Evolutionary conservation across 768 basidiomycete genomes (phyloP), one percentile per base, ranked within the genome.

Genomic region (Paxillus involutus): DNA sequence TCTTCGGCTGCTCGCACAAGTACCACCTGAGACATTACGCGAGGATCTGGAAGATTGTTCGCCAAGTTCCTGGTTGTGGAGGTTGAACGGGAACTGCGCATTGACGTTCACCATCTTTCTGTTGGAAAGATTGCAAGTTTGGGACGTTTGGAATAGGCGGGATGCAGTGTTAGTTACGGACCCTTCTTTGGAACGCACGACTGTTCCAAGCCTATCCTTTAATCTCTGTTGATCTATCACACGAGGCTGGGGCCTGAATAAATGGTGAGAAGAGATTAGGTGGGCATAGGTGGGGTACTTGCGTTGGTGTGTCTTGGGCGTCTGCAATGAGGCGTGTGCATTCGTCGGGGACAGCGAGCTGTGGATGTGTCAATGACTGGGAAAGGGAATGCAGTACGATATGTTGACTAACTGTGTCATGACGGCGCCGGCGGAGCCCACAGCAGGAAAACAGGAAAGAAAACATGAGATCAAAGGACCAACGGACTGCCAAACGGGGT

Each of bases 31-130:
- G 36, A 70, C 60, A 54, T 72, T 71, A 43, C 71, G 71, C 26
- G 67, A 65, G 49, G 68, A 66, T 2, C 59, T 66, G 36, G 59
- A 58, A 3, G 70, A 66, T 29, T 63, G 59, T 3, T 69, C 67
- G 16, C 53, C 63, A 29, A 65, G 53, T 9, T 46, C 50, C 30
- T 72, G 70, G 63, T 80, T 79, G 55, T 79, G 79, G 8, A 86
- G 73, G 62, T 83, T 81, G 70, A 88, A 87, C 0, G 85, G 85
- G 26, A 81, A 73, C 21, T 75, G 77, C 2, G 82, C 79, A 51
- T 78, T 78, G 13, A 88, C 78, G 52, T 86, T 86, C 58, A 88
- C 85, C 86, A 88, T 87, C 77, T 81, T 85, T 32, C 85, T 88
- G 65, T 33, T 29, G 51, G 47, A 32, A 52, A 13, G 47, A 51